Conservation (phyloP, 225 moss, liverwort and hornwort genomes). For the Sphagnum tenellum region DNA sequence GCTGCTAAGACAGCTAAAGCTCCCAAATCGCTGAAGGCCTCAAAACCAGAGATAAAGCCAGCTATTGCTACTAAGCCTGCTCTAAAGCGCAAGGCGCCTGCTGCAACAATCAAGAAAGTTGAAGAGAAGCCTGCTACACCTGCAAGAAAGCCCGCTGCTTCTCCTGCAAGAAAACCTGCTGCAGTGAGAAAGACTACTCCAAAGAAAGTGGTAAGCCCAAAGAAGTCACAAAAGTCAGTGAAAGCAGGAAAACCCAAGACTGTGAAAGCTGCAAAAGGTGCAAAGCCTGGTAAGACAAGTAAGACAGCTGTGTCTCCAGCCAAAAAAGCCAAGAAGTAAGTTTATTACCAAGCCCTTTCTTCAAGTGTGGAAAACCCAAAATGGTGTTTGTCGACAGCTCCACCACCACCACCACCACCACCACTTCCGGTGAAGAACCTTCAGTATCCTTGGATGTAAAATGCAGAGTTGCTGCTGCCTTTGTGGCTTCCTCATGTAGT, state of each 20-base stretch:
- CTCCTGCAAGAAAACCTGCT: constrained; percentile 36
- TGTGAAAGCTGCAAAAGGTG: not conserved
- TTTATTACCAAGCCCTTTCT: too few relatives aligned
- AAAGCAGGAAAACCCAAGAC: constrained; percentile 36
- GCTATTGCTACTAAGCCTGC: constrained; percentile 8
- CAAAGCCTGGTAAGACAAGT: constrained; percentile 29
- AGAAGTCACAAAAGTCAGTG: constrained; percentile 40
- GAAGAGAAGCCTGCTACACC: constrained; percentile 17
- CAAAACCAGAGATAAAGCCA: constrained; percentile 17
- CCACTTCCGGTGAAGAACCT: too few relatives aligned
- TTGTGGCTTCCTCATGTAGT: too few relatives aligned
- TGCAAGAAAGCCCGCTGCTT: constrained; percentile 20
- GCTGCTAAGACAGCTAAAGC: constrained; percentile 32
- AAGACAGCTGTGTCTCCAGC: constrained; percentile 11
- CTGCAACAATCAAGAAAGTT: constrained; percentile 21
- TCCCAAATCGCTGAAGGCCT: constrained; percentile 9
- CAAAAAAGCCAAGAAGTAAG: constrained; percentile 67
- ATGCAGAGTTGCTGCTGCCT: too few relatives aligned
- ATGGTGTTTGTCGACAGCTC: too few relatives aligned
- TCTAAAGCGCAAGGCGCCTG: constrained; percentile 29
- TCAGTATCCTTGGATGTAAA: too few relatives aligned
- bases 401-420: too few relatives aligned
- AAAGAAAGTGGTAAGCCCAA: constrained; percentile 43
- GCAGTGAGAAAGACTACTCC: constrained; percentile 26
- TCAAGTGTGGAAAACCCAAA: too few relatives aligned